These are phyloP conservation scores for Wickerhamomyces chaumierensis DNA, from an alignment of 805 yeast species.

Conservation along the genomic window DNA sequence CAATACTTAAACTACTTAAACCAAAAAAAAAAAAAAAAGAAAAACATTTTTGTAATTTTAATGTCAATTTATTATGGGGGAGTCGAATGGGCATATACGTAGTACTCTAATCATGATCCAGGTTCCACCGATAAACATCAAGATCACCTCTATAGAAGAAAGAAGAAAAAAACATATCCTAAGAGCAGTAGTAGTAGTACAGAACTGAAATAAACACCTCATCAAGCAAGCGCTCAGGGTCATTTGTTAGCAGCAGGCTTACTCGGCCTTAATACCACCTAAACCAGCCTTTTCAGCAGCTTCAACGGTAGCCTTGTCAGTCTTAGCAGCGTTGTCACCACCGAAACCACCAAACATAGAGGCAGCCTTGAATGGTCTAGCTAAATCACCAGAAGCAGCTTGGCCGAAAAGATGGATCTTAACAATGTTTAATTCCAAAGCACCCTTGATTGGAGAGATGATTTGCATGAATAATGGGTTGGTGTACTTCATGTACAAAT, in stretches of 20 bases:
- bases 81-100: too few species aligned
- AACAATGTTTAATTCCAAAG: constrained; percentile 81
- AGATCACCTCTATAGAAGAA: too few species aligned
- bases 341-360: constrained; percentile 57
- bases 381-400: constrained; percentile 79
- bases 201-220: too few species aligned
- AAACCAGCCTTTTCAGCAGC: constrained; percentile 76
- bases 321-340: constrained; percentile 42
- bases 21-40: too few species aligned
- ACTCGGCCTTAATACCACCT: constrained; percentile 60
- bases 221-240: too few species aligned
- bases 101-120: too few species aligned
- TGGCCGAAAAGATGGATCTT: constrained; percentile 80
- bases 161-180: too few species aligned
- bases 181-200: too few species aligned
- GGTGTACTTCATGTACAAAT: constrained; percentile 91
- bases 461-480: constrained; percentile 95
- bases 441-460: constrained; percentile 80
- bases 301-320: constrained; percentile 81
- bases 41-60: too few species aligned
- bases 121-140: too few species aligned
- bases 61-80: too few species aligned
- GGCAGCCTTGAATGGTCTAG: constrained; percentile 92
- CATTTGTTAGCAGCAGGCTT: neutral
- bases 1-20: too few species aligned